Percentiles rank a stretch among this genome's conserved stretches.
Evolutionary conservation across 768 basidiomycete genomes (phyloP).

Genomic region (Hirschioporus abietinus): DNA sequence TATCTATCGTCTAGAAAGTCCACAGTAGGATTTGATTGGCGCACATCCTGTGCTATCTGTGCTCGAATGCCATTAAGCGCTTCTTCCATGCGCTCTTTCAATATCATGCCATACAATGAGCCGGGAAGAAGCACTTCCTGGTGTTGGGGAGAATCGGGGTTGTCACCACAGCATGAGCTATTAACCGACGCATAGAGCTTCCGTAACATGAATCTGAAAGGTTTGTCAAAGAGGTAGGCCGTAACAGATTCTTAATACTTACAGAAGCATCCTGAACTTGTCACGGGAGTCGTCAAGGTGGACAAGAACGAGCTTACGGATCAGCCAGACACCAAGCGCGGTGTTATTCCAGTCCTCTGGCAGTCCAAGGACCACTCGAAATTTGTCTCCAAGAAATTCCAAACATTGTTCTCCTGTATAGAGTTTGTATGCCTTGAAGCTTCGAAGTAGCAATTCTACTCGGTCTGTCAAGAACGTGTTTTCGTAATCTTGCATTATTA

Average conservation of each 20-base stretch:
- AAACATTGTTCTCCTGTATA: constrained; percentile 87
- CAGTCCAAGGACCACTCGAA: constrained; percentile 82
- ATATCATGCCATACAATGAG: constrained; percentile 89
- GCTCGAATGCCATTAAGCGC: constrained; percentile 66
- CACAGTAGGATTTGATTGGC: constrained; percentile 65
- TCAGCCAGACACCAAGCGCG: constrained; percentile 73
- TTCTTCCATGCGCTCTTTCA: constrained; percentile 96
- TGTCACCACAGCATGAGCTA: constrained; percentile 85
- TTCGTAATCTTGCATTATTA: constrained; percentile 94
- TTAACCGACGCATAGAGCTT: constrained; percentile 92
- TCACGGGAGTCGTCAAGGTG: constrained; percentile 84
- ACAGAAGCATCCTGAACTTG: constrained; percentile 94
- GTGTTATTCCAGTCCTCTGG: constrained; percentile 92
- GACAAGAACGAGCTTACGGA: constrained; percentile 84
- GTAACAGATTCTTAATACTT: constrained; percentile 27
- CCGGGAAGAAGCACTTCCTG: constrained; percentile 97
- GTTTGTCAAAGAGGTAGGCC: constrained; percentile 1
- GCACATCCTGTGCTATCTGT: constrained; percentile 67
- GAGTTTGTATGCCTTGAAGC: constrained; percentile 90
- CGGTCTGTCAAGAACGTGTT: constrained; percentile 98
- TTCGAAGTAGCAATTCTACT: constrained; percentile 87
- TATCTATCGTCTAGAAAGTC: constrained; percentile 93
- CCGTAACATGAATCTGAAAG: constrained; percentile 86
- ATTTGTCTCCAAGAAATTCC: constrained; percentile 94
- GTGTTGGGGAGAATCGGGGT: constrained; percentile 98